phyloP scores from a whole-genome alignment of 2,329 filamentous ascomycete species.

The Scleromitrula shiraiana region DNA sequence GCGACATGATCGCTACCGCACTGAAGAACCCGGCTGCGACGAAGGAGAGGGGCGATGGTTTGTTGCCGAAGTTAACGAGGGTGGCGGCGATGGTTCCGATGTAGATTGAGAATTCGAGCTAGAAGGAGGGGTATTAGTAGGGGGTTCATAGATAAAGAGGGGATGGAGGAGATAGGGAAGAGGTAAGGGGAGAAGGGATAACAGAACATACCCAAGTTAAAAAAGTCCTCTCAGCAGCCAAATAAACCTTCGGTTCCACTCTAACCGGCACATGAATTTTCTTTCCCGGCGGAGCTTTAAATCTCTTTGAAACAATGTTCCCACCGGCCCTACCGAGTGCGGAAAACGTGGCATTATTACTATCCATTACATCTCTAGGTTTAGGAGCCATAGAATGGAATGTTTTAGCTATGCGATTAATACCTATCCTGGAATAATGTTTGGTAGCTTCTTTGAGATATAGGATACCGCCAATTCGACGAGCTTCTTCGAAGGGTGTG shows the following conservation, averaged over 20 bases:
- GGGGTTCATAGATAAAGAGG: background rate
- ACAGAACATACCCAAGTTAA: conserved; percentile 67
- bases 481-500: conserved; percentile 70
- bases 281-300: conserved; percentile 74
- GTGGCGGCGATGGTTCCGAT: conserved; percentile 81
- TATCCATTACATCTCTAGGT: conserved; percentile 13
- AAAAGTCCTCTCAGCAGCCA: conserved; percentile 93
- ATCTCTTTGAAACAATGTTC: conserved; percentile 48
- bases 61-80: conserved; percentile 69
- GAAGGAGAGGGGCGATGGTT: conserved; percentile 51
- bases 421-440: conserved; percentile 22
- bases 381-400: conserved; percentile 15
- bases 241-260: conserved; percentile 96
- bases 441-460: conserved; percentile 59
- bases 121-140: background rate
- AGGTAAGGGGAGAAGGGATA: conserved; percentile 5
- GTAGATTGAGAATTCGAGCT: conserved; percentile 95
- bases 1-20: conserved; percentile 63
- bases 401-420: conserved; percentile 11
- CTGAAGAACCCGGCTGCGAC: conserved; percentile 72
- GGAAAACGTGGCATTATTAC: conserved; percentile 45
- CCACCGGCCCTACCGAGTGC: conserved; percentile 45
- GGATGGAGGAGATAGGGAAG: conserved; percentile 15
- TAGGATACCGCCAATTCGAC: conserved; percentile 64
- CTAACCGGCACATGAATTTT: conserved; percentile 93